phyloP scores from a whole-genome alignment of 2,329 filamentous ascomycete species.

The Ophiostoma montium region DNA sequence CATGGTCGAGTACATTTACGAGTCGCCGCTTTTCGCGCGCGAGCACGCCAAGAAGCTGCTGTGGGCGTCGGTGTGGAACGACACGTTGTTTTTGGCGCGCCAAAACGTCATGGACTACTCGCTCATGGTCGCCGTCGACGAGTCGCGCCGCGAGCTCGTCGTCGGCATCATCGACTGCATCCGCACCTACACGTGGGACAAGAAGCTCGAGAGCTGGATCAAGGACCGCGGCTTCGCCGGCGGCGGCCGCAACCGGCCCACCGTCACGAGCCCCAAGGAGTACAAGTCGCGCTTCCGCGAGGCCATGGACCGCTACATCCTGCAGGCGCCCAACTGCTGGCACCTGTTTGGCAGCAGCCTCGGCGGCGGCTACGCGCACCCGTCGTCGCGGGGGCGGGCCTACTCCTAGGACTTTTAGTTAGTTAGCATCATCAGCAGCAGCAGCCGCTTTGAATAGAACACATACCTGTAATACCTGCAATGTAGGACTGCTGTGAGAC shows the following conservation, averaged over 20 bases:
- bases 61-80: constrained; percentile 87
- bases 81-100: constrained; percentile 83
- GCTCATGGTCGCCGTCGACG: constrained; percentile 95
- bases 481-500: too few species aligned
- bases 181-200: constrained; percentile 97
- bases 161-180: constrained; percentile 99
- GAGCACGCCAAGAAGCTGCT: constrained; percentile 94
- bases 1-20: constrained; percentile 98
- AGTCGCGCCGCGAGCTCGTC: constrained; percentile 75
- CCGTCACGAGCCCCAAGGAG: constrained; percentile 92
- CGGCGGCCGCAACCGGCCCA: constrained; percentile 68
- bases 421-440: background rate
- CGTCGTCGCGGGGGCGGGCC: too few species aligned
- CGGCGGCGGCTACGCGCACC: constrained; percentile 13
- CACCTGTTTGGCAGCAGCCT: constrained; percentile 45
- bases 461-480: too few species aligned
- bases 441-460: too few species aligned
- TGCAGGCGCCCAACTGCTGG: constrained; percentile 65
- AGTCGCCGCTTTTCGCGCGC: constrained; percentile 84
- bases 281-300: constrained; percentile 94
- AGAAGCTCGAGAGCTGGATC: constrained; percentile 99
- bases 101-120: constrained; percentile 99
- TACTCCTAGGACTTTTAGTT: too few species aligned
- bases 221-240: constrained; percentile 82
- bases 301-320: constrained; percentile 64